Evolutionary conservation across 208 protist genomes (phyloP), one percentile per base, ranked within the genome.

Genomic region (Leishmania turanica): DNA sequence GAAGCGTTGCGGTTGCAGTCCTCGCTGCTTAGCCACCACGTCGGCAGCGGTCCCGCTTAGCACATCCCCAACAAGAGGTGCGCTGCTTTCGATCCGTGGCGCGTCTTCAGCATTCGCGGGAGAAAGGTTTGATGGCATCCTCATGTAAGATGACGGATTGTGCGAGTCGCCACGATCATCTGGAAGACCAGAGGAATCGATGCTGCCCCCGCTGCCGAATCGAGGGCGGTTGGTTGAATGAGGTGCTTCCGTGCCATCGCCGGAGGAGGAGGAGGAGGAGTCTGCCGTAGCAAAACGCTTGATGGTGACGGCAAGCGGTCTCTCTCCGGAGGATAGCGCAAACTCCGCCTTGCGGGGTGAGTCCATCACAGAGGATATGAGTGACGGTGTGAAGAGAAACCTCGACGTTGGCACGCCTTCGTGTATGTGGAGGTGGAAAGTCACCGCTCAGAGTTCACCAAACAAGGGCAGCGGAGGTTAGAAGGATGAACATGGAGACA

Each of bases 261-360:
- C 45, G 7, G 66, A 11, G 60, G 34, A n/a, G n/a, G n/a, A n/a
- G n/a, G 37, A 71, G 21, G 53, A 81, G 24, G 84, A 88, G 75
- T 86, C 81, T 24, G 79, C 54, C 31, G 82, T 53, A n/a, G 85
- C 54, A 73, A 89, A 89, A 11, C 82, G 81, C 34, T 77, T 80
- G 53, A 85, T 85, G 15, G 80, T 60, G 27, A 74, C 37, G 11
- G 78, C 70, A 13, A 71, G 31, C 13, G 66, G 68, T 60, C 79
- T 78, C 58, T 71, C 34, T 54, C 66, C 81, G 1, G 64, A 15
- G 19, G 75, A 75, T n/a, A 58, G 42, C 15, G 24, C 7, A 47
- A 34, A n/a, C 40, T 19, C 24, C 40, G 37, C 11, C 11, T 70
- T 45, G 21, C 17, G 7, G 54, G 19, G 31, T 17, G 53, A n/a